phyloP scores from a whole-genome alignment of 257 asterid species.

The Solanum dulcamara region DNA sequence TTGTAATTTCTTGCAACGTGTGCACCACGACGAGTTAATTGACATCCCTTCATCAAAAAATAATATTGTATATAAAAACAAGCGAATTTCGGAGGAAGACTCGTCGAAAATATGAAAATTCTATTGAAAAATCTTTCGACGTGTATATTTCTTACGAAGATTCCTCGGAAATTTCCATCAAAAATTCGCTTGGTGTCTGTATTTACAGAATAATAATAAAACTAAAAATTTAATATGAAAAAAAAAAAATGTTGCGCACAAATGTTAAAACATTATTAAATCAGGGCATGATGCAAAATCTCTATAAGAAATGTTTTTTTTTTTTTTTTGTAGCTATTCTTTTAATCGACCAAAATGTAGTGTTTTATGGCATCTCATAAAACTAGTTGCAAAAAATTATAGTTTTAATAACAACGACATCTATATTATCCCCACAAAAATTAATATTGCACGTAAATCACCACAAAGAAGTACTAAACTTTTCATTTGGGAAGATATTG shows the following conservation, averaged over 20 bases:
- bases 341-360: no score
- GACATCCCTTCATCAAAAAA: rapidly evolving
- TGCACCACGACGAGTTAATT: neutral
- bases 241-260: no score
- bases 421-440: neutral
- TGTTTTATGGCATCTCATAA: neutral
- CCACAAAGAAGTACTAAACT: neutral
- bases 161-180: neutral
- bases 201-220: no score
- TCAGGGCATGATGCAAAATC: neutral
- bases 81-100: neutral
- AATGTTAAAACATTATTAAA: no score
- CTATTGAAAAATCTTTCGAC: no score
- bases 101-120: no score
- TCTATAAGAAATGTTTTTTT: no score
- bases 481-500: no score
- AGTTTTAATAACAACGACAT: neutral
- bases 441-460: neutral
- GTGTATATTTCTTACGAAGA: neutral
- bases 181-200: no score
- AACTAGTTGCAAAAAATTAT: no score
- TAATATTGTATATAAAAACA: neutral
- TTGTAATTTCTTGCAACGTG: neutral
- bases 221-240: no score
- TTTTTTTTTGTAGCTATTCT: no score